phyloP scores from a whole-genome alignment of 768 basidiomycete species.

The Tulasnella sp. region DNA sequence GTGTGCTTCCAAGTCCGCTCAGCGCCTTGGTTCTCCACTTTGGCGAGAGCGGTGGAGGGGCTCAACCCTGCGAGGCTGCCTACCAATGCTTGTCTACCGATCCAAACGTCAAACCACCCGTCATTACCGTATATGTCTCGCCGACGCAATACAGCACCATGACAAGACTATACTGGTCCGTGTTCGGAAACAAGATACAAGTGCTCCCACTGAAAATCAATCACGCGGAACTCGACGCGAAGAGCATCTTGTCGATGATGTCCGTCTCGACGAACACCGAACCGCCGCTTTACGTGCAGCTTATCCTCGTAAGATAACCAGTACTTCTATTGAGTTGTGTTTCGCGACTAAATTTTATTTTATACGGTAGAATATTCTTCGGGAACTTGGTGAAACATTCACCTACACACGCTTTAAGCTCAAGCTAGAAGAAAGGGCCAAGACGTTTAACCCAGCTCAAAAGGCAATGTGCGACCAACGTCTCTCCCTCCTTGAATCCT shows the following conservation, averaged over 20 bases:
- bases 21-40: slow-evolving; percentile 65
- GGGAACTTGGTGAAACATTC: slow-evolving; percentile 22
- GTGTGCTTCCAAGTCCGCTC: slow-evolving; percentile 11
- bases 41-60: slow-evolving; percentile 57
- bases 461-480: slow-evolving; percentile 19
- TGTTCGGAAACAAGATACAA: neutral
- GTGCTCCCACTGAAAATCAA: slow-evolving; percentile 42
- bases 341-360: neutral
- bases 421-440: neutral
- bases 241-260: slow-evolving; percentile 24
- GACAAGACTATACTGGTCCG: slow-evolving; percentile 45
- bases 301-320: slow-evolving; percentile 49
- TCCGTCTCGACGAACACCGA: slow-evolving; percentile 43
- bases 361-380: slow-evolving; percentile 11
- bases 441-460: slow-evolving; percentile 21
- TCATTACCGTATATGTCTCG: slow-evolving; percentile 54
- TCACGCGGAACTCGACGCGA: slow-evolving; percentile 20
- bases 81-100: slow-evolving; percentile 47
- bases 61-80: slow-evolving; percentile 63
- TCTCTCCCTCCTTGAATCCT: slow-evolving; percentile 18
- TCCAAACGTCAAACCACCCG: slow-evolving; percentile 25
- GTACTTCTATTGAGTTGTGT: slow-evolving; percentile 3
- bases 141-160: slow-evolving; percentile 58
- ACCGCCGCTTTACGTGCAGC: slow-evolving; percentile 67
- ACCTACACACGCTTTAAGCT: slow-evolving; percentile 19